phyloP scores from a whole-genome alignment of 1,139 yeast species.

The Suhomyces bribrorum region DNA sequence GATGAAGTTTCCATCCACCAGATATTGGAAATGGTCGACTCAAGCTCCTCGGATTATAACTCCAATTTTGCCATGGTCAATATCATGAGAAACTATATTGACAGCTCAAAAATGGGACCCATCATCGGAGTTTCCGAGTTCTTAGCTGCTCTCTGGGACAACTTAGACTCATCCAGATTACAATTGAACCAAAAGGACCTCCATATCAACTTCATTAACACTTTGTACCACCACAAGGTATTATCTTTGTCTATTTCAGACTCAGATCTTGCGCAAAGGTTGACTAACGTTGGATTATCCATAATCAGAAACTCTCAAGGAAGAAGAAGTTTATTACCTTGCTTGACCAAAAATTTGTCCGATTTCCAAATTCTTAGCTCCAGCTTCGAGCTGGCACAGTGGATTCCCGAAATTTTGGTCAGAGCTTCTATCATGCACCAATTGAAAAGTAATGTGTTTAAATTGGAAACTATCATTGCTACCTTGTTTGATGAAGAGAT shows the following conservation, averaged over 20 bases:
- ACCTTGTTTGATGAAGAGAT: conserved; percentile 44
- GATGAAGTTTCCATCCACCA: conserved; percentile 9
- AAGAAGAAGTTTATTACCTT: conserved; percentile 70
- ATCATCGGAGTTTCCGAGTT: conserved; percentile 27
- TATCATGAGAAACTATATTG: conserved; percentile 13
- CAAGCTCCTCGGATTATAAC: conserved; percentile 28
- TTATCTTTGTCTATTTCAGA: conserved; percentile 24
- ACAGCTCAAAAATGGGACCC: conserved; percentile 13
- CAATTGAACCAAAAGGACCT: conserved; percentile 65
- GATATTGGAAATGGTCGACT: conserved; percentile 19
- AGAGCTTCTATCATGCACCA: conserved; percentile 52
- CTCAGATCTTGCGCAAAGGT: conserved; percentile 21
- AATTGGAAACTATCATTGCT: conserved; percentile 60
- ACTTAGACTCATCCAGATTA: conserved; percentile 59
- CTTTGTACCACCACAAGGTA: conserved; percentile 34
- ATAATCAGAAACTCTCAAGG: conserved; percentile 56
- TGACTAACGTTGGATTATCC: conserved; percentile 43
- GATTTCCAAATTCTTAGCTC: conserved; percentile 36
- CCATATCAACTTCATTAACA: conserved; percentile 56
- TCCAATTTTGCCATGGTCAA: conserved; percentile 29
- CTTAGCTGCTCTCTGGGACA: conserved; percentile 55
- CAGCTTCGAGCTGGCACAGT: conserved; percentile 41
- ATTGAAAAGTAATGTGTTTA: conserved; percentile 56
- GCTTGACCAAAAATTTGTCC: conserved; percentile 47
- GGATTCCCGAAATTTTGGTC: conserved; percentile 59